Evolutionary conservation across 1,139 yeast genomes (phyloP), one percentile per base, ranked within the genome.

Genomic region (Protomyces gravidus): DNA sequence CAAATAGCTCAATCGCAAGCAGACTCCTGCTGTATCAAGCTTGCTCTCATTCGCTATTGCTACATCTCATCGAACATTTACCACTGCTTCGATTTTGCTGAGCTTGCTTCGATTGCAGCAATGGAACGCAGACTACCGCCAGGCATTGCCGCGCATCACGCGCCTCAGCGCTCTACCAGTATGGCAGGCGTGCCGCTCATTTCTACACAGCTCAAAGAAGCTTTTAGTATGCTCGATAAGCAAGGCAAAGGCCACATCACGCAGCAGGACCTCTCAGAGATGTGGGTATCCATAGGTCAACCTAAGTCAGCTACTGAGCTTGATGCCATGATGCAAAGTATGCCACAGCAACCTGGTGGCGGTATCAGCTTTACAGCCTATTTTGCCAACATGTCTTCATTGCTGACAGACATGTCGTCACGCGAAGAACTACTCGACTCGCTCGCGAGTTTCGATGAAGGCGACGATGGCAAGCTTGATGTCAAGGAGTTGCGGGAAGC

Each of bases 181-280:
- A 50, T 53, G 15, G 51, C 58, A 15, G 39, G 58, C 47, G 48
- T 51, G 15, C 58, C 58, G 19, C 58, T 53, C 51, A 45, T 53
- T 19, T 45, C 53, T 7, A 47, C 48, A 39, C 57, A 60, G 30
- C 47, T 81, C 46, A 76, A 78, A 57, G 83, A 80, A 73, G 76
- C 83, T 2, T 82, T 80, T 64, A 75, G 78, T 36, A 71, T 89
- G 66, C 81, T 90, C n/a, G 97, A 90, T 68, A 87, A 87, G 40
- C 94, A 89, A 63, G 83, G 87, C 40, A 92, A 89, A 67, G 89
- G 92, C 1, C 68, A 72, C 7, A 82, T 90, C 50, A 76, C 85
- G 1, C 70, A 74, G 26, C 74, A 74, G 1, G 96, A 90, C 69
- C 69, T 90, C 63, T 73, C 74, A 45, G 78, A 79, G 42, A 75